Percentiles rank a stretch among this genome's conserved stretches.
Conservation (phyloP, 495 filamentous ascomycete species). For the Hypoxylon lienhwacheense region DNA sequence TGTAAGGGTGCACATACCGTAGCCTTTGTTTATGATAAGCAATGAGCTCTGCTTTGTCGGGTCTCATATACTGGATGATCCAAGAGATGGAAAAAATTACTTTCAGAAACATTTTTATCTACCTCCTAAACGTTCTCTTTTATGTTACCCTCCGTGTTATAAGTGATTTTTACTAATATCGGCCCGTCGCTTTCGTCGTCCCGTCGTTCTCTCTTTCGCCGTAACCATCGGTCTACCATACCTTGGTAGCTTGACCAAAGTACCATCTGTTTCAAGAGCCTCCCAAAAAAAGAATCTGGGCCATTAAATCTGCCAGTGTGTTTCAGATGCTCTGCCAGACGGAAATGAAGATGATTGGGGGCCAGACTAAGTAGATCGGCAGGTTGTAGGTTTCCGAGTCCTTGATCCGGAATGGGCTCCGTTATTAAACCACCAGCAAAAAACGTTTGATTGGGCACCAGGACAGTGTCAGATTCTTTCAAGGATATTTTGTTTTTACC, state of each 20-base stretch:
- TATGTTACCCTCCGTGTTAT: too few relatives aligned
- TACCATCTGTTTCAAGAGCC: not conserved
- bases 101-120: too few relatives aligned
- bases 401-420: conserved; percentile 12
- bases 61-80: too few relatives aligned
- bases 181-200: conserved; percentile 19
- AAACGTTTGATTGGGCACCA: not conserved
- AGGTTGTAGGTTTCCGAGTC: conserved; percentile 21
- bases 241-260: not conserved
- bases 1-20: too few relatives aligned
- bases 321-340: too few relatives aligned
- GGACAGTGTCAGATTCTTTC: not conserved
- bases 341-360: conserved; percentile 8
- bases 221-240: not conserved
- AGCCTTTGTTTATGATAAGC: too few relatives aligned
- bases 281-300: not conserved
- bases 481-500: too few relatives aligned
- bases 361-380: too few relatives aligned
- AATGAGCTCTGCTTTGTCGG: too few relatives aligned
- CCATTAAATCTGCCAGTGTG: not conserved
- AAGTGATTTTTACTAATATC: conserved; percentile 1
- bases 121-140: too few relatives aligned
- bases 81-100: too few relatives aligned
- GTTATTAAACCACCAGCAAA: not conserved
- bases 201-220: conserved; percentile 2